Base-by-base conservation (phyloP, 2,329 filamentous ascomycete species). In the Fusarium redolens region DNA sequence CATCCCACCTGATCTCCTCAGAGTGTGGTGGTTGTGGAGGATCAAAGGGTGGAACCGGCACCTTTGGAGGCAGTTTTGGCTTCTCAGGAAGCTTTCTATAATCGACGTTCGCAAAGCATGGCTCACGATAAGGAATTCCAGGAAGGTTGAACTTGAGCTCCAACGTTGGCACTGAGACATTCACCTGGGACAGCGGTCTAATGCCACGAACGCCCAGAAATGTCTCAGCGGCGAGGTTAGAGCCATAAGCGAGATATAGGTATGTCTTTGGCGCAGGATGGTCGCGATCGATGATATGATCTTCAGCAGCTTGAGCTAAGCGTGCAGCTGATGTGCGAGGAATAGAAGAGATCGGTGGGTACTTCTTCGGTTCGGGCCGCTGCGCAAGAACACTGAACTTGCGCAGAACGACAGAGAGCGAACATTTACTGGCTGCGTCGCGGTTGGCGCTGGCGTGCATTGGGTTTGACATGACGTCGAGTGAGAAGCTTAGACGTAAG, bases 161-260 rank as follows among this genome's bases (percentile, higher is more conserved):
- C 52, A 98, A 85, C 9, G 89, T 88, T 0, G 96, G 96, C 4
- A 94, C 94, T 9, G 92, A 89, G 12, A 97, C 96, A 78, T 95
- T 95, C 78, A 95, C 83, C 71, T 93, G 89, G 43, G 93, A 94
- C 18, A 98, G 78, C 0, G 96, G 96, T 31, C 89, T 89, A 82
- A 98, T 96, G 68, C 92, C 92, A 58, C 96, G 92, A 67, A 83
- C 85, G 65, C 92, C 93, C 52, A 92, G 87, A 81, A 98, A 98
- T 1, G 93, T 97, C 80, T 94, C 85, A 18, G 91, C 90, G 68
- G 88, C 90, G 69, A 98, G 89, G 81, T 98, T 98, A 58, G 95
- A 97, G 74, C 96, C 96, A 80, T 98, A 98, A 15, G 95, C 96
- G 28, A 96, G 89, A 81, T 96, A 96, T 57, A 95, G 87, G 31